Base-by-base conservation (phyloP, 2,329 filamentous ascomycete genomes). In the Parascedosporium putredinis region DNA sequence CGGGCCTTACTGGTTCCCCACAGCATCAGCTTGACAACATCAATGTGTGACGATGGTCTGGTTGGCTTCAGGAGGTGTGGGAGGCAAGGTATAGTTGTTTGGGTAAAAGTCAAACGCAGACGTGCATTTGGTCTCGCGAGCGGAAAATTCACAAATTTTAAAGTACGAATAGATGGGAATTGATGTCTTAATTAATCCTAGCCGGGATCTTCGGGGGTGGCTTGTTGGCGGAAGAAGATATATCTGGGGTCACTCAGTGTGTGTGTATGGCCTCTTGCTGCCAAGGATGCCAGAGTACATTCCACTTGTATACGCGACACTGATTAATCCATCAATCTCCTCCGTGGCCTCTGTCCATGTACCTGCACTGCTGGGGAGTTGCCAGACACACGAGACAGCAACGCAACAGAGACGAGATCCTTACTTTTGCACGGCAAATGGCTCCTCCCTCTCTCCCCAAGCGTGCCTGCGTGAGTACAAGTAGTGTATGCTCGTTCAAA, bases 181-280 rank as follows among this genome's bases (percentile, higher is more conserved):
- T 42, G 20, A 18, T 20, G 38, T 42, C 38, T 42, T 20, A 42
- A 42, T 23, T 20, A 23, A 20, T 42, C 27, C 27, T 12, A 20
- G 16, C 38, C 38, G 38, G 38, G 38, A 42, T 42, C 38, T 42
- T 42, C 38, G 38, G 38, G 38, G 38, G 36, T n/a, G 36, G n/a
- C 36, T 10, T 20, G 38, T 14, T 18, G 33, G 33, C 10, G 16
- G 38, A 23, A 16, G 20, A 20, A 22, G 16, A 42, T 16, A 16
- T 36, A 8, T 16, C 16, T 20, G 20, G 38, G 38, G 38, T 42
- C 38, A 12, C 12, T 6, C 12, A 7, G 7, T 31, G 27, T 12
- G 12, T 7, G 12, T 7, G 12, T 6, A 31, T 12, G 12, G 27
- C 27, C 12, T 31, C 27, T 31, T 31, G 27, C 7, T 7, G 27